A percentile compares a stretch with the other conserved stretches of the same genome.
phyloP scores from a whole-genome alignment of 2,329 filamentous ascomycete genomes.

The Fusarium albosuccineum region DNA sequence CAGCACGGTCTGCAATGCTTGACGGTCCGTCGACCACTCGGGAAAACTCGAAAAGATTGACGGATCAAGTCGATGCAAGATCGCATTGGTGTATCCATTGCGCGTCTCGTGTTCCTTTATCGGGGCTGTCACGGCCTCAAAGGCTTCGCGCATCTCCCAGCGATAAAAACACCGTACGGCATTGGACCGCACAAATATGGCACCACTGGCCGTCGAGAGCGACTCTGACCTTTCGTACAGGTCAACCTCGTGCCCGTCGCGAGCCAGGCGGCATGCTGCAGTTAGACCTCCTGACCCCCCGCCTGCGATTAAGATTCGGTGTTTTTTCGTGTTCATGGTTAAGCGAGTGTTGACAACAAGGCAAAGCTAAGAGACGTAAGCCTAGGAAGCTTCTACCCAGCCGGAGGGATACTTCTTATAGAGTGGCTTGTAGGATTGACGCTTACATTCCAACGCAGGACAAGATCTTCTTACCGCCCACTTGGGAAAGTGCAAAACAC shows the following conservation, averaged over 20 bases:
- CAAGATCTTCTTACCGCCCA: no score
- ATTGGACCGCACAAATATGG: constrained; percentile 9
- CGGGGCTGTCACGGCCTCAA: constrained; percentile 4
- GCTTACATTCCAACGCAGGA: no score
- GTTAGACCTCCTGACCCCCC: constrained; percentile 10
- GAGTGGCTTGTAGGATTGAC: no score
- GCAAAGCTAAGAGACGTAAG: no score
- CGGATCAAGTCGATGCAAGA: constrained; percentile 7
- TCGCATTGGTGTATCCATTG: not conserved
- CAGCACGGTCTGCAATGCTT: constrained; percentile 4
- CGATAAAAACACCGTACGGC: constrained; percentile 9
- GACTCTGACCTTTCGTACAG: constrained; percentile 1
- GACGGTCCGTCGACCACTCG: constrained; percentile 13
- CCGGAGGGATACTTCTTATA: no score
- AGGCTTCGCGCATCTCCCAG: constrained; percentile 14
- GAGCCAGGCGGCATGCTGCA: not conserved
- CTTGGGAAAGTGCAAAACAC: no score
- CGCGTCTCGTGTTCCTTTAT: constrained; percentile 13
- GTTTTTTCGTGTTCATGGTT: not conserved
- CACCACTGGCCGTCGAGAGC: not conserved
- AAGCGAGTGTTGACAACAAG: no score
- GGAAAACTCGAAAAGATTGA: not conserved
- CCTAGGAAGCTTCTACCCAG: no score
- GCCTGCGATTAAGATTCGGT: constrained; percentile 6
- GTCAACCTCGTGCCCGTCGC: constrained; percentile 3